Base-by-base conservation (phyloP, 768 basidiomycete genomes). In the Suillus clintonianus region DNA sequence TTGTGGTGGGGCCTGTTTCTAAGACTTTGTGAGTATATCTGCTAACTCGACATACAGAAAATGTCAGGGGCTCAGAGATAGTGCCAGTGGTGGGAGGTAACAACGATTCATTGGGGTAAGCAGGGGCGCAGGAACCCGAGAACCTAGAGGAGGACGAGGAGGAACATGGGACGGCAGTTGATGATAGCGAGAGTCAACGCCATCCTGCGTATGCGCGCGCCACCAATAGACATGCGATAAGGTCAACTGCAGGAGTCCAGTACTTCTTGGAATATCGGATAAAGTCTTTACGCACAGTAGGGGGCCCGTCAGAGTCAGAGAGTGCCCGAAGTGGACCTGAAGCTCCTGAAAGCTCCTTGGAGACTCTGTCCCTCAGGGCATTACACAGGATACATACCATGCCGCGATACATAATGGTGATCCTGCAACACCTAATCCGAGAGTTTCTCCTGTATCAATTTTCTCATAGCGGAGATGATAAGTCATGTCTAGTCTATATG, bases 351-450 rank as follows among this genome's bases (percentile, higher is more conserved):
- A 48, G 7, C 13, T 84, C 65, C 65, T 74, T 36, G 81, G 80
- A 51, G 78, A 76, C 2, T 60, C 72, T 7, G 64, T 74, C 34
- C 67, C 76, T 4, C 73, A 78, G 59, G 68, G 58, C 0, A 72
- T 84, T 43, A 79, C 78, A 5, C 69, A 76, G 53, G 83, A 86
- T 65, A 84, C 78, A 11, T 84, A 75, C 71, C 75, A 84, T 50
- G 62, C 67, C 30, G 76, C 76, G 2, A 78, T 78, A 70, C 59
- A 45, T 82, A 60, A 79, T 15, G 1, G 39, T 62, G 27, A 32
- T 37, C 19, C 43, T 64, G 51, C 41, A 10, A 22, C 53, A 67
- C 36, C 64, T 68, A 13, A 15, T 56, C 39, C 66, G 48, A 69
- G 2, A 19, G 43, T 59, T 27, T 54, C 11, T 37, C 36, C 27